phyloP scores from a whole-genome alignment of 495 filamentous ascomycete genomes.

The Corynascus novoguineensis region DNA sequence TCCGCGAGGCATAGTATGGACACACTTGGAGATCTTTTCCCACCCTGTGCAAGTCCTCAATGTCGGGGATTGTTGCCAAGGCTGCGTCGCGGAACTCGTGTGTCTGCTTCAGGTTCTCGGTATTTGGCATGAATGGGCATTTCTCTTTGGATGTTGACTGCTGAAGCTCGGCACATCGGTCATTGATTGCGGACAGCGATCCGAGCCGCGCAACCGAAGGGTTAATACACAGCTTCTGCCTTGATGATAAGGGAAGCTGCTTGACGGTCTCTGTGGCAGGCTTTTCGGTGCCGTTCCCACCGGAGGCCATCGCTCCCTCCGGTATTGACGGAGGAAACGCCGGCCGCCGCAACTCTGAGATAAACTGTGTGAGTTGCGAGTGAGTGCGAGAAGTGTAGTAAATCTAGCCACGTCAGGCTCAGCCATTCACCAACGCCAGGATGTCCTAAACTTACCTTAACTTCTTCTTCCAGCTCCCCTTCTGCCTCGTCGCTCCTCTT shows the following conservation, averaged over 20 bases:
- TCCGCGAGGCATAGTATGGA: conserved; percentile 90
- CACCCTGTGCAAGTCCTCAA: conserved; percentile 78
- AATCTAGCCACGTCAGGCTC: conserved; percentile 45
- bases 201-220: conserved; percentile 65
- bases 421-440: neutral
- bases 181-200: conserved; percentile 81
- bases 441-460: conserved; percentile 46
- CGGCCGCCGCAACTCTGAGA: conserved; percentile 82
- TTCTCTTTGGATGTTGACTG: conserved; percentile 64
- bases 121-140: conserved; percentile 74
- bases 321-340: conserved; percentile 57
- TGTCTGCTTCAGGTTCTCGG: conserved; percentile 63
- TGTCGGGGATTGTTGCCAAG: conserved; percentile 80
- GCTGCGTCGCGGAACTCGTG: conserved; percentile 85
- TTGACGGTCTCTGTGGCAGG: conserved; percentile 62
- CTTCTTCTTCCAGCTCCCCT: conserved; percentile 50
- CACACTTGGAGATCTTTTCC: conserved; percentile 79
- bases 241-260: conserved; percentile 80
- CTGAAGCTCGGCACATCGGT: conserved; percentile 88
- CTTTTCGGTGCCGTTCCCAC: conserved; percentile 22
- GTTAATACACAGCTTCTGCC: conserved; percentile 93
- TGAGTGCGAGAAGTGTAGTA: conserved; percentile 95
- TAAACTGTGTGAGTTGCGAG: conserved; percentile 90
- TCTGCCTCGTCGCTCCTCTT: conserved; percentile 42
- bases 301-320: conserved; percentile 23